phyloP scores from a whole-genome alignment of 768 basidiomycete genomes.

The Hypsizygus marmoreus region DNA sequence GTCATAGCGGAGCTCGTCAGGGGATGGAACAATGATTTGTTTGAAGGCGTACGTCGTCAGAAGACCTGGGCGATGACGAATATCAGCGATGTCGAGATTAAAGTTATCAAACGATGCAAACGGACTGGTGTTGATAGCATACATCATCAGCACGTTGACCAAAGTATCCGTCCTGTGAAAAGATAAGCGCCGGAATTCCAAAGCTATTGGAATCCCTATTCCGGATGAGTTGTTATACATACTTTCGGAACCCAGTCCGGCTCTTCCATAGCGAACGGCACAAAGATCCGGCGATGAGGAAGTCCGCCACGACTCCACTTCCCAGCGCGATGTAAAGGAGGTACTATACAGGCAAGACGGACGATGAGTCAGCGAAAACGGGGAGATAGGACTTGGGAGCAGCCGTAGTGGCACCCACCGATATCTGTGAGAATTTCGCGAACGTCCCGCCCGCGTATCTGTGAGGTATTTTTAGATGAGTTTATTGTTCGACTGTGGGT shows the following conservation, averaged over 20 bases:
- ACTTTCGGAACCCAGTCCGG: constrained; percentile 12
- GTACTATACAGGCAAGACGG: too few species aligned
- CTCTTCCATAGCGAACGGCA: constrained; percentile 4
- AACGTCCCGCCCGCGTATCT: constrained; percentile 7
- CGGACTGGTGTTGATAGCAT: constrained; percentile 15
- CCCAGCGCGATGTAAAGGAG: constrained; percentile 13
- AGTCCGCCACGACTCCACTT: constrained; percentile 13
- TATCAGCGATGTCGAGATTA: not conserved
- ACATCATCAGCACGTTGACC: constrained; percentile 9
- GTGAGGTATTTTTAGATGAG: not conserved
- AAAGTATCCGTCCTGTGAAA: constrained; percentile 6
- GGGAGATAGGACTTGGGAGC: not conserved
- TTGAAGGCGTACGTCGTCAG: constrained; percentile 12
- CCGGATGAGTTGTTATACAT: too few species aligned
- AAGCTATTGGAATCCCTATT: not conserved
- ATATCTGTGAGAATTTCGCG: constrained; percentile 7
- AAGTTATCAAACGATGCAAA: too few species aligned
- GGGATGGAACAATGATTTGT: not conserved
- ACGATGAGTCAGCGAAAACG: too few species aligned
- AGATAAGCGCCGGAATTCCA: too few species aligned
- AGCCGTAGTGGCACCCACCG: not conserved
- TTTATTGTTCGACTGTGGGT: too few species aligned
- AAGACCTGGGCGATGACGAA: constrained; percentile 2
- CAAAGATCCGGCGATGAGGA: constrained; percentile 12
- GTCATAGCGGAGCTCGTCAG: not conserved